Base-by-base conservation (phyloP, 768 basidiomycete species). In the Leccinum broughii region DNA sequence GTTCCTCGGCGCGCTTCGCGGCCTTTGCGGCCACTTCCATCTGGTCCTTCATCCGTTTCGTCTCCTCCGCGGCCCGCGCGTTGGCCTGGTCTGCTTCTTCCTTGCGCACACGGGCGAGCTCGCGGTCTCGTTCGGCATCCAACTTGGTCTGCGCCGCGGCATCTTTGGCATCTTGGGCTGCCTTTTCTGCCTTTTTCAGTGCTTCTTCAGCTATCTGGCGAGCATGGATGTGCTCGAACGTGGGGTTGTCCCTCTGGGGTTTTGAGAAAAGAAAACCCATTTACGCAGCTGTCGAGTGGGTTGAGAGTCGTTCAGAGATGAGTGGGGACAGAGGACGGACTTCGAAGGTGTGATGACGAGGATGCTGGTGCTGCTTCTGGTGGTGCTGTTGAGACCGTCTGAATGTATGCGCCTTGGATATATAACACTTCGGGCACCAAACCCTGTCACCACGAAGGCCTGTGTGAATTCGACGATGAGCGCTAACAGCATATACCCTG, bases 251-350 rank as follows among this genome's bases (percentile, higher is more conserved):
- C 4, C 44, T 10, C 44, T 46, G 20, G 44, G 44, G 44, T 2
- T 13, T 28, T 2, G 66, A 65, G 8, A 68, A 3, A 6, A 20
- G 34, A 1, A 22, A n/a, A 2, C 66, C 66, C 66, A 68, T 44
- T 68, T 15, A 13, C 14, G 49, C 3, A 9, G 20, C 24, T 8
- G 50, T 55, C 2, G 28, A 44, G 14, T 32, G 20, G 39, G 30
- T 6, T 8, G 6, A 51, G 22, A 6, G 34, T 44, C 1, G 51
- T 49, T 2, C 13, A n/a, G 15, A 34, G 32, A 4, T 9, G 22
- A 37, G 49, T 15, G 26, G 24, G n/a, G 61, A 13, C 2, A 37
- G 3, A 28, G 13, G 14, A 6, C 6, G 14, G 22, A 15, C 14
- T 51, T n/a, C 3, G 48, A 30, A 14, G n/a, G 6, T 7, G 5